Base-by-base conservation (phyloP, 169 alveolate genomes). In the Condylostoma magnum region DNA sequence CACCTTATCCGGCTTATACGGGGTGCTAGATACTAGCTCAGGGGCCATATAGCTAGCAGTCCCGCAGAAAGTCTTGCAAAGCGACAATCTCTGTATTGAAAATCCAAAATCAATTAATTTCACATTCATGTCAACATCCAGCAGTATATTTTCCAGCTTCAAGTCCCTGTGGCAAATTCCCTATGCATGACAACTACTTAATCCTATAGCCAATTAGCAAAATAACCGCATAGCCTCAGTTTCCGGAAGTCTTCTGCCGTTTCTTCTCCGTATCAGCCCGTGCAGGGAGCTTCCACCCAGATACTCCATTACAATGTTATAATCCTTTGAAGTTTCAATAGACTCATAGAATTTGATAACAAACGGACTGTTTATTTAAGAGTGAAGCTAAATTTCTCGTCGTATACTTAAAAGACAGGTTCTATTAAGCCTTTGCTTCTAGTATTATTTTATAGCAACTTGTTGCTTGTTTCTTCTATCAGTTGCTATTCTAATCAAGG, bases 61-160 rank as follows among this genome's bases (percentile, higher is more conserved):
- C 1, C 94, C 93, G 58, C 92, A 87, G 73, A 82, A 82, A 47
- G 84, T 66, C 44, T 54, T 68, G 22, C 27, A 44, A 18, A 65
- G 73, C 10, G 73, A 51, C 10, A n/a, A 46, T 30, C 58, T 48
- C 25, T 56, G 3, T 5, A 85, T 88, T 51, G 93, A 74, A 48
- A 89, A 93, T 0, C 97, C 97, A 74, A 93, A 93, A 73, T 93
- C 97, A 20, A 87, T 86, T 4, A 92, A 74, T 73, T 89, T 92
- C 1, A 87, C 82, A 60, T 82, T 80, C 2, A 84, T 83, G 8
- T 58, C 50, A 12, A 83, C 90, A 34, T 87, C 93, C 25, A 91
- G 47, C 43, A 91, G 71, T 4, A 89, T 50, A 65, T 93, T 93
- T 54, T 93, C 95, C 22, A 93, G 69, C 68, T 93, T 93, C 4